Base-by-base conservation (phyloP, 2,329 filamentous ascomycete genomes). In the Cercospora citrullina region DNA sequence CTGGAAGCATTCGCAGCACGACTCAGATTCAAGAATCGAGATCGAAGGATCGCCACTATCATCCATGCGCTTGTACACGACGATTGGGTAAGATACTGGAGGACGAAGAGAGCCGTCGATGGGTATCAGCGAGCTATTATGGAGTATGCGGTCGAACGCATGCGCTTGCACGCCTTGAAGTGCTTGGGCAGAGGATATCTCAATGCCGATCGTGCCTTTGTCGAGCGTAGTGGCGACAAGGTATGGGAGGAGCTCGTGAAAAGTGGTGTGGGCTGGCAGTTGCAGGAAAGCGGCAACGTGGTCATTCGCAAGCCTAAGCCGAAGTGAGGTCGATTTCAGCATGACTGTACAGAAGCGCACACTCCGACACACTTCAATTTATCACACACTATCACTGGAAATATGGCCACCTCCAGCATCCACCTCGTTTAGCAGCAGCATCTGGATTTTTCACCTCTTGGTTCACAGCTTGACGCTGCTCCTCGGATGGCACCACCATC, bases 101-200 rank as follows among this genome's bases (percentile, higher is more conserved):
- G 87, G 71, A 82, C 91, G 58, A 89, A 88, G 80, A 84, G 84
- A 70, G 86, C 84, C 65, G 92, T 95, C 31, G 93, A 97, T 81
- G 92, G 91, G 8, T 91, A 96, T 79, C 87, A 91, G 78, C 87
- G 90, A 42, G 87, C 89, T 65, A 81, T 99, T 66, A 89, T 98
- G 84, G 91, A 93, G 75, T 94, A 89, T 83, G 91, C 92, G 8
- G 91, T 92, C 73, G 86, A 88, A 26, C 84, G 86, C n/a, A 85
- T 97, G 76, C 85, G 91, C 72, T 83, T 87, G 72, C 90, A 94
- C 79, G 88, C 91, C 36, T 82, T 98, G 73, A 96, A 97, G 82
- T 95, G 93, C 77, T 87, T 98, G 64, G 93, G 93, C 0, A 87
- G 89, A 75, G 87, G 90, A 4, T 99, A 99, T 79, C 81, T 97